phyloP scores from a whole-genome alignment of 768 basidiomycete genomes.

The Suillus subaureus region DNA sequence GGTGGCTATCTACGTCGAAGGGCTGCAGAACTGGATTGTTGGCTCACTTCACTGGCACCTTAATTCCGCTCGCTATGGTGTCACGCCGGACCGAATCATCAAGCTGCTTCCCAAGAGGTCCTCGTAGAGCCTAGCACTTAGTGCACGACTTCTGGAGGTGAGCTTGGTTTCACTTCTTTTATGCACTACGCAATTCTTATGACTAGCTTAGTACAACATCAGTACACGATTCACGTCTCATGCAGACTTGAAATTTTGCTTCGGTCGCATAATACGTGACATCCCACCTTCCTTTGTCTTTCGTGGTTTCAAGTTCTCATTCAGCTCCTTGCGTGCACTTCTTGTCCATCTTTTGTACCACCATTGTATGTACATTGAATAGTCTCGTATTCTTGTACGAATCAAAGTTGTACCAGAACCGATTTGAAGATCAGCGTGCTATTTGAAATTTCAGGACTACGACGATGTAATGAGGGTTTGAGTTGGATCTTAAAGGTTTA shows the following conservation, averaged over 20 bases:
- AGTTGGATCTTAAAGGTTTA: too few species aligned
- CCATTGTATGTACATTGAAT: background rate
- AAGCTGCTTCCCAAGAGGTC: constrained; percentile 46
- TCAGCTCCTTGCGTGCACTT: background rate
- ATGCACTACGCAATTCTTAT: background rate
- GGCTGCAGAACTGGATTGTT: constrained; percentile 69
- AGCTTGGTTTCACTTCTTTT: background rate
- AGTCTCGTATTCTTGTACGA: too few species aligned
- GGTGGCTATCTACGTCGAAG: constrained; percentile 59
- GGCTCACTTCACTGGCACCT: constrained; percentile 77
- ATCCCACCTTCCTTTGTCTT: background rate
- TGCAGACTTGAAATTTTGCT: background rate
- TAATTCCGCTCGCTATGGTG: constrained; percentile 61
- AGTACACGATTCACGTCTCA: background rate
- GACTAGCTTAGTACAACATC: background rate
- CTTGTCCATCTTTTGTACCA: background rate
- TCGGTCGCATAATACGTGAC: background rate
- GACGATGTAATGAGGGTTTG: too few species aligned
- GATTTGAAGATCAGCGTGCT: too few species aligned
- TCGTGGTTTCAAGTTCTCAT: background rate
- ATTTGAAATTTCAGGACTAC: too few species aligned
- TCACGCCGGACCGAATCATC: constrained; percentile 57
- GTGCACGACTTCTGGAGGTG: background rate
- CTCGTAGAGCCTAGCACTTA: constrained; percentile 9
- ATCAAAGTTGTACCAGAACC: too few species aligned